These are phyloP conservation scores for Candida nitratophila DNA, from an alignment of 805 yeast genomes.

Conservation along the genomic window DNA sequence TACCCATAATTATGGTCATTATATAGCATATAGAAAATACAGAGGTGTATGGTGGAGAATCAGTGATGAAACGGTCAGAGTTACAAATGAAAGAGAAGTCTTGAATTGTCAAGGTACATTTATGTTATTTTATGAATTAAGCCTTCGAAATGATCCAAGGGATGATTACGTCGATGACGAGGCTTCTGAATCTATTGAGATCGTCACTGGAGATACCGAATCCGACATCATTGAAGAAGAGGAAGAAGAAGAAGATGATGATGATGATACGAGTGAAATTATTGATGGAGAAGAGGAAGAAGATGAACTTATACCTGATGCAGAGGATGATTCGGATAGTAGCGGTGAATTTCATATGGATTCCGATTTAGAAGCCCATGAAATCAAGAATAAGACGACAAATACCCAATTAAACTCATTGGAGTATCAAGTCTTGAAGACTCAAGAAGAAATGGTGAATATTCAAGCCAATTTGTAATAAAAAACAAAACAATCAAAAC, in stretches of 20 bases:
- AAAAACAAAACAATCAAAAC: no score
- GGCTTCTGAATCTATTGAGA: constrained; percentile 9
- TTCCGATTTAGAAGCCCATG: background rate
- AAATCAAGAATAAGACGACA: background rate
- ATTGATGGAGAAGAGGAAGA: constrained; percentile 3
- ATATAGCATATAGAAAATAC: constrained; percentile 75
- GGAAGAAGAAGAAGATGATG: constrained; percentile 1
- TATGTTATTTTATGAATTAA: constrained; percentile 80
- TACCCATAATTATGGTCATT: constrained; percentile 96
- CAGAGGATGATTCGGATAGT: background rate
- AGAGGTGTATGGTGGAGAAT: constrained; percentile 95
- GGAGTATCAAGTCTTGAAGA: background rate
- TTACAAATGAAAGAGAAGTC: constrained; percentile 77
- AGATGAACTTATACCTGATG: constrained; percentile 1
- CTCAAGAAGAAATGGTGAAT: background rate
- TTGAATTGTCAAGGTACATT: constrained; percentile 79
- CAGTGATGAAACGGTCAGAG: constrained; percentile 81
- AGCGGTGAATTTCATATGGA: background rate
- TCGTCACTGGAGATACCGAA: background rate
- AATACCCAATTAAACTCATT: background rate
- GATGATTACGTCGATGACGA: constrained; percentile 31
- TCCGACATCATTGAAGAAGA: background rate
- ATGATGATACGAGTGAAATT: no score
- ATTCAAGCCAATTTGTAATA: constrained; percentile 2
- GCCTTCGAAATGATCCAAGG: constrained; percentile 17